Conservation (phyloP, 176 grass and related monocot genomes). For the Elaeis guineensis region DNA sequence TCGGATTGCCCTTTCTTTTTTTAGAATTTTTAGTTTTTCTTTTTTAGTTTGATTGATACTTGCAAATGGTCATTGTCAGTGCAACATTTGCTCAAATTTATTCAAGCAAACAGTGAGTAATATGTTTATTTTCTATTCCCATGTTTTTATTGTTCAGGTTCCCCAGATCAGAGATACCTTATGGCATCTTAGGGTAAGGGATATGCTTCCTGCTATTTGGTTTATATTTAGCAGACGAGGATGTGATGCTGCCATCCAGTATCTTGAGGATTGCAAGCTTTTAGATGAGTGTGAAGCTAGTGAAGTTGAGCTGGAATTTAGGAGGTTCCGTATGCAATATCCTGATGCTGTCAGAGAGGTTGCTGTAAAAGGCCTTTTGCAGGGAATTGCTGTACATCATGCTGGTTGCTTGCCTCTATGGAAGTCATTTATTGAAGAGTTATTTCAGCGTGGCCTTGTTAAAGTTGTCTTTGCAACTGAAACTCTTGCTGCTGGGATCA, state of each 20-base stretch:
- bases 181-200: conserved; percentile 65
- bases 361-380: conserved; percentile 68
- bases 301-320: conserved; percentile 93
- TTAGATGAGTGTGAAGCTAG: conserved; percentile 82
- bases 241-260: conserved; percentile 95
- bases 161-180: conserved; percentile 92
- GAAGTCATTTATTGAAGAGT: conserved; percentile 95
- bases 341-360: conserved; percentile 85
- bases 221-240: conserved; percentile 99
- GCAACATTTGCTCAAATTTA: conserved; percentile 6
- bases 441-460: conserved; percentile 89
- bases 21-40: conserved; percentile 9
- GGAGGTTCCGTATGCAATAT: conserved; percentile 76
- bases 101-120: neutral
- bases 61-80: neutral
- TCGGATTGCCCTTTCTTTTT: conserved; percentile 12
- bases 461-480: conserved; percentile 98
- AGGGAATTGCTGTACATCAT: conserved; percentile 91
- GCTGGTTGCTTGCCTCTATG: conserved; percentile 96
- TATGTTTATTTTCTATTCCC: conserved; percentile 3
- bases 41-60: too few relatives aligned
- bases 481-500: conserved; percentile 97
- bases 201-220: conserved; percentile 98
- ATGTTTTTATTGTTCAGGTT: conserved; percentile 45
- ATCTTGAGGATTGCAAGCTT: conserved; percentile 89